Base-by-base conservation (phyloP, 768 basidiomycete species). In the Lepiota venenata region DNA sequence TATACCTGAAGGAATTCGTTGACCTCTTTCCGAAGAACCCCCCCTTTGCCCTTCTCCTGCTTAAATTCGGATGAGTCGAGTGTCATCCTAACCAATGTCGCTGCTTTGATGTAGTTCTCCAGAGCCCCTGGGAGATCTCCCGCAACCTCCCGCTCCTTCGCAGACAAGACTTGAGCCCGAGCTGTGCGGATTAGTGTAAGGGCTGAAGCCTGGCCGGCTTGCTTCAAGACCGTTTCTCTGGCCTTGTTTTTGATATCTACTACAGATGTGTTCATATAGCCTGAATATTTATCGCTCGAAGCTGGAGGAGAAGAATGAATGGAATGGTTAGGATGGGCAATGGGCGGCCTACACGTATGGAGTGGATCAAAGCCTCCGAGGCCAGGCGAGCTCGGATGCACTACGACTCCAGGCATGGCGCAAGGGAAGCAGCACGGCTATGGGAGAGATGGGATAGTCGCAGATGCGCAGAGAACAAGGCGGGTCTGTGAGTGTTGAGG, bases 41-140 rank as follows among this genome's bases (percentile, higher is more conserved):
- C 82, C 32, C 55, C 55, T 75, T 75, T 56, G 77, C 71, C 71
- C 43, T 66, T 64, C 60, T 75, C 77, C 56, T 81, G 81, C 18
- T 71, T 69, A 65, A 83, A 82, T 61, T 88, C 87, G 8, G 74
- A 55, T 14, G 81, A 79, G 43, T 83, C 79, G 74, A 87, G 79
- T 42, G 82, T 74, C 69, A 81, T 76, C 58, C 76, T 74, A 0
- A 79, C 72, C 2, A 89, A 72, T 20, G 73, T 78, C 1, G 81
- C 88, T 7, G 87, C 80, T 65, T 77, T 83, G 25, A 83, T 79
- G 59, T 82, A 80, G 18, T 80, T 77, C 37, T 74, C 74, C 27
- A 88, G 74, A 2, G 88, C 87, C 16, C 70, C 76, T 66, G 76
- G 78, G 50, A 88, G 70, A 61, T 91, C 83, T 1, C 85, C 85